These are phyloP conservation scores for Aphanomyces euteiches DNA, from an alignment of 352 stramenopile genomes.

Conservation along the genomic window DNA sequence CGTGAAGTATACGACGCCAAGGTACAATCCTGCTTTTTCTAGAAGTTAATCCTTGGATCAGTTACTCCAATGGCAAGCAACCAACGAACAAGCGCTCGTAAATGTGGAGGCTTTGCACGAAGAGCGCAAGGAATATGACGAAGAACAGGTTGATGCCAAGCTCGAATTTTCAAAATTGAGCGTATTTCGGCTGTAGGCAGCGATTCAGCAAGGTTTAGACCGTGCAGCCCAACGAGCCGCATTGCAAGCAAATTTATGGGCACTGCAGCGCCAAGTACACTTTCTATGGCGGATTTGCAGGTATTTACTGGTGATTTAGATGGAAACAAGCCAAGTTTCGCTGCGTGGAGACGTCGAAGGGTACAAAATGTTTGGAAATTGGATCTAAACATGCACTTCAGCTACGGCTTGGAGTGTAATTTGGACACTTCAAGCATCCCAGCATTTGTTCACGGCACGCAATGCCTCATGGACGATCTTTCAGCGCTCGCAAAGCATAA, in stretches of 20 bases:
- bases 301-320: not conserved
- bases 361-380: not conserved
- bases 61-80: slow-evolving; percentile 12
- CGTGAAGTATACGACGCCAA: slow-evolving; percentile 24
- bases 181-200: not conserved
- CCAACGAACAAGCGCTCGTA: slow-evolving; percentile 15
- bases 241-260: slow-evolving; percentile 25
- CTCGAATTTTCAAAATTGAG: not conserved
- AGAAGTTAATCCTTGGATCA: not conserved
- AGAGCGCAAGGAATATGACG: slow-evolving; percentile 7
- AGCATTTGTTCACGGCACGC: slow-evolving; percentile 3
- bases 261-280: slow-evolving; percentile 17
- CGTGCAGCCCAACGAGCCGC: slow-evolving; percentile 15
- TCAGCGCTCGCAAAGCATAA: slow-evolving; percentile 9
- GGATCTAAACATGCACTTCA: not conserved
- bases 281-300: not conserved
- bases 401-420: slow-evolving; percentile 17
- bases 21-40: not conserved
- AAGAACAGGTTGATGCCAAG: not conserved
- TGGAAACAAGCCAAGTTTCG: slow-evolving; percentile 24
- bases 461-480: slow-evolving; percentile 14
- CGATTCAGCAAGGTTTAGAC: slow-evolving; percentile 21
- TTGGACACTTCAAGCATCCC: slow-evolving; percentile 15
- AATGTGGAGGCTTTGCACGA: slow-evolving; percentile 24
- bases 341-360: slow-evolving; percentile 24